Percentiles rank a stretch among this genome's conserved stretches.
phyloP scores from a whole-genome alignment of 495 filamentous ascomycete species.

The Usnea hakonensis region DNA sequence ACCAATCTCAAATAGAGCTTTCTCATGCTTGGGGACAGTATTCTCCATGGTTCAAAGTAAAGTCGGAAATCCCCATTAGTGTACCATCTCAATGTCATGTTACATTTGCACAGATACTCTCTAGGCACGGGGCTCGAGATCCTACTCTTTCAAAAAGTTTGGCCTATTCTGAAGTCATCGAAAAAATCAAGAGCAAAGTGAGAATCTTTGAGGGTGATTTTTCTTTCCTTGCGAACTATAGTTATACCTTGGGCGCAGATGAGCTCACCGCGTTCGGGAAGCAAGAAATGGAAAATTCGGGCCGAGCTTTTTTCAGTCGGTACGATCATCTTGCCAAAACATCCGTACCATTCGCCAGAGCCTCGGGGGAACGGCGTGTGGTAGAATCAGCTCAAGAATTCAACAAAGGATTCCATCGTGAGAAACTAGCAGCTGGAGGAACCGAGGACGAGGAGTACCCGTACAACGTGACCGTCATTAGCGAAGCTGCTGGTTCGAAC shows the following conservation, averaged over 20 bases:
- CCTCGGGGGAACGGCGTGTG: conserved; percentile 63
- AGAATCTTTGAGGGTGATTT: conserved; percentile 49
- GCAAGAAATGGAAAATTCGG: conserved; percentile 66
- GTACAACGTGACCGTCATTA: conserved; percentile 54
- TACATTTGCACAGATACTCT: conserved; percentile 71
- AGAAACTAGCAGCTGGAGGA: conserved; percentile 40
- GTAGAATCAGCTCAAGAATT: conserved; percentile 66
- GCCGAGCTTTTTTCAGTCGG: conserved; percentile 61
- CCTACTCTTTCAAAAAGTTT: conserved; percentile 58
- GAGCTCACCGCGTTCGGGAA: conserved; percentile 66
- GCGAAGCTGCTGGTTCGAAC: conserved; percentile 55
- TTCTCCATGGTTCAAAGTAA: conserved; percentile 68
- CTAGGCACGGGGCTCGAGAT: conserved; percentile 76
- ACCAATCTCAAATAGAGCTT: conserved; percentile 50
- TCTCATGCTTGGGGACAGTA: conserved; percentile 81
- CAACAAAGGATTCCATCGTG: conserved; percentile 59
- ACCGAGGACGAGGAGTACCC: conserved; percentile 38
- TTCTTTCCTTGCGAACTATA: conserved; percentile 59
- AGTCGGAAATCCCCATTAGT: conserved; percentile 46
- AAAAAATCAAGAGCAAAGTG: conserved; percentile 51
- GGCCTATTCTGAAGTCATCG: conserved; percentile 48
- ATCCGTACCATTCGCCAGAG: conserved; percentile 60
- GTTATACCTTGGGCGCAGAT: conserved; percentile 66
- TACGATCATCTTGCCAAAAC: conserved; percentile 52
- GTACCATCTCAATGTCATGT: conserved; percentile 58